Conservation (phyloP, 1,139 yeast genomes). For the Saccharomycopsis hybrid region DNA sequence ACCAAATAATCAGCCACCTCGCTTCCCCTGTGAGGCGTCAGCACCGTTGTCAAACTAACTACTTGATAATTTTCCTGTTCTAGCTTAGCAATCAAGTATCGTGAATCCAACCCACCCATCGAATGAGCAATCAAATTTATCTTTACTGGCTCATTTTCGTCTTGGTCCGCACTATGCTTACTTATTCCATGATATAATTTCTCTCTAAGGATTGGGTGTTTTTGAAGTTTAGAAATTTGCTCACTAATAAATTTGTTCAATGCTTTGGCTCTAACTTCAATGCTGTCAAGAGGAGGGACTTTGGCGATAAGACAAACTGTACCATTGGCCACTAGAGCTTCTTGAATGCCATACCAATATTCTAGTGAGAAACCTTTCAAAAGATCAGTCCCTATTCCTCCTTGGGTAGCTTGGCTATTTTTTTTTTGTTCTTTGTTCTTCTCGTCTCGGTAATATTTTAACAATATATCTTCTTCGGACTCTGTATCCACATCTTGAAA, state of each 20-base stretch:
- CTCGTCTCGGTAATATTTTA: too few relatives aligned
- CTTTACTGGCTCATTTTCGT: slow-evolving; percentile 31
- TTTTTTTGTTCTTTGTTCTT: too few relatives aligned
- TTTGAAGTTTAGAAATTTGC: slow-evolving; percentile 35
- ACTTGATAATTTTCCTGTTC: slow-evolving; percentile 44
- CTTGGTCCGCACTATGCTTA: slow-evolving; percentile 22
- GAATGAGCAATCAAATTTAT: slow-evolving; percentile 84
- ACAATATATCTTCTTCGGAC: too few relatives aligned
- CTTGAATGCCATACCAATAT: slow-evolving; percentile 78
- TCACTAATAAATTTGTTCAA: slow-evolving; percentile 47
- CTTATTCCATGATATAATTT: slow-evolving; percentile 30
- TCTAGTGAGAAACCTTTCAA: slow-evolving; percentile 40
- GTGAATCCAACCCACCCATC: slow-evolving; percentile 88
- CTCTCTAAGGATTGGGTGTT: slow-evolving; percentile 25
- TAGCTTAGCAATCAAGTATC: slow-evolving; percentile 62
- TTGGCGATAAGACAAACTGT: slow-evolving; percentile 64
- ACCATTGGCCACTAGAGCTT: slow-evolving; percentile 54
- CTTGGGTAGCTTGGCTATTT: slow-evolving; percentile 5
- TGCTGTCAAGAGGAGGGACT: slow-evolving; percentile 79
- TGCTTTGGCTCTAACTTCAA: slow-evolving; percentile 59
- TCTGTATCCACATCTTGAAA: too few relatives aligned
- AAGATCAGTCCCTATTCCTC: slow-evolving; percentile 22
- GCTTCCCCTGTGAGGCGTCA: slow-evolving; percentile 87
- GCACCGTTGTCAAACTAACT: slow-evolving; percentile 70
- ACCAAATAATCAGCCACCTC: slow-evolving; percentile 71